Conservation (phyloP, 352 stramenopile species). For the Pythium dissotocum region DNA sequence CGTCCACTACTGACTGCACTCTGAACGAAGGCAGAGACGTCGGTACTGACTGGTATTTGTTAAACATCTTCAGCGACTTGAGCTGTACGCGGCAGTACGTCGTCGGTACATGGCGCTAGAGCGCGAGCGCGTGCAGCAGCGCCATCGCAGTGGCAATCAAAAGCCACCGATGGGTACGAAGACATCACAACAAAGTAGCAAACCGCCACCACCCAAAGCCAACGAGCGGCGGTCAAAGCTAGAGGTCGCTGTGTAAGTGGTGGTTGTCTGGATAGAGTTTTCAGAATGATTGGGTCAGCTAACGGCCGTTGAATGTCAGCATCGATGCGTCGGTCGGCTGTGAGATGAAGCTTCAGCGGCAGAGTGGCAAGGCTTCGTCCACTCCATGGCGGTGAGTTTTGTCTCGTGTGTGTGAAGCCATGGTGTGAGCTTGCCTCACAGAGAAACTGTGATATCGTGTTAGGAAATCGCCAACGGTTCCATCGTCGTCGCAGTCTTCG, state of each 20-base stretch:
- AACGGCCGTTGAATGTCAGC: slow-evolving; percentile 12
- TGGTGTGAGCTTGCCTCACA: not conserved
- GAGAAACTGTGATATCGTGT: not conserved
- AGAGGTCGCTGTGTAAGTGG: not conserved
- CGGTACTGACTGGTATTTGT: not conserved
- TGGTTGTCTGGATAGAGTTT: not conserved
- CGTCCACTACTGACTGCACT: not conserved
- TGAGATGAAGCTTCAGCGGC: slow-evolving; percentile 1
- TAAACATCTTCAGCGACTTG: slow-evolving; percentile 28
- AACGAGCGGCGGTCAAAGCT: not conserved
- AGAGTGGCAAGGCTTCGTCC: slow-evolving; percentile 40
- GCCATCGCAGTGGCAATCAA: slow-evolving; percentile 17
- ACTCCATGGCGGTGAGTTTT: slow-evolving; percentile 54
- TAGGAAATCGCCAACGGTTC: slow-evolving; percentile 4
- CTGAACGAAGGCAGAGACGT: not conserved
- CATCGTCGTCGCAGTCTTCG: not conserved
- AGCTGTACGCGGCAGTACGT: slow-evolving; percentile 51
- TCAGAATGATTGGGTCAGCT: not conserved
- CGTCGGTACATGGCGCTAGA: slow-evolving; percentile 66
- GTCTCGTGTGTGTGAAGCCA: not conserved
- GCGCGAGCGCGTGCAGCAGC: slow-evolving; percentile 30
- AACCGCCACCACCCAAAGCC: not conserved
- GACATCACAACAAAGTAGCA: not conserved
- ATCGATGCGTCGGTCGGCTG: slow-evolving; percentile 17
- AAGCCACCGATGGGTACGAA: not conserved